Percentiles rank a stretch among this genome's conserved stretches.
phyloP scores from a whole-genome alignment of 108 stramenopile genomes.

The Pseudonitzschia multiseries region DNA sequence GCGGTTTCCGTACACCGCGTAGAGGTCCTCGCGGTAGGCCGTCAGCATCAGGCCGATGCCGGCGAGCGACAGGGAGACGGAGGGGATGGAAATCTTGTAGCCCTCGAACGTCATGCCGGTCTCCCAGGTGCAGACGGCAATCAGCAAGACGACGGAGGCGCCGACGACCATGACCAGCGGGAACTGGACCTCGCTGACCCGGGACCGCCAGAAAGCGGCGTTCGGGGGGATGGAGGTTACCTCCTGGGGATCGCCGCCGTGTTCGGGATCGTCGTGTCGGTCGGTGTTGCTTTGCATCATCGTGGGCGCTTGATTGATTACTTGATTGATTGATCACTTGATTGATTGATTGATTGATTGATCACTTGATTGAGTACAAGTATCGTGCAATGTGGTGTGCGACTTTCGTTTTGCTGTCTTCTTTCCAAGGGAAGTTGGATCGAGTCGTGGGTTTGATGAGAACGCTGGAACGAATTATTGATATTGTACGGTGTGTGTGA shows the following conservation, averaged over 20 bases:
- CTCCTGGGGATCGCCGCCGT: neutral
- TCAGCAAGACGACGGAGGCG: slow-evolving; percentile 42
- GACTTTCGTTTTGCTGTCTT: no score
- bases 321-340: no score
- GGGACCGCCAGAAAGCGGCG: neutral
- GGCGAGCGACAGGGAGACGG: slow-evolving; percentile 16
- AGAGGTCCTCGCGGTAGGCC: slow-evolving; percentile 16
- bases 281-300: neutral
- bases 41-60: slow-evolving; percentile 13
- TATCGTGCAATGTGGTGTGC: no score
- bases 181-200: slow-evolving; percentile 21
- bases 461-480: no score
- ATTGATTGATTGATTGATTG: no score
- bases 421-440: no score
- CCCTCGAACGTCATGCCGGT: slow-evolving; percentile 4
- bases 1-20: neutral
- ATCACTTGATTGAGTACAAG: no score
- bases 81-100: slow-evolving; percentile 41
- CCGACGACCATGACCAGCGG: slow-evolving; percentile 35
- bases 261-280: neutral
- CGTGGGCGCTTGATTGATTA: no score
- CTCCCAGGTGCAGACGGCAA: slow-evolving; percentile 32
- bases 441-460: no score
- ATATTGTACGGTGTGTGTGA: no score
- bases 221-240: no score